Conservation (phyloP, 1,139 yeast genomes). For the Debaryomyces psychrophilus region DNA sequence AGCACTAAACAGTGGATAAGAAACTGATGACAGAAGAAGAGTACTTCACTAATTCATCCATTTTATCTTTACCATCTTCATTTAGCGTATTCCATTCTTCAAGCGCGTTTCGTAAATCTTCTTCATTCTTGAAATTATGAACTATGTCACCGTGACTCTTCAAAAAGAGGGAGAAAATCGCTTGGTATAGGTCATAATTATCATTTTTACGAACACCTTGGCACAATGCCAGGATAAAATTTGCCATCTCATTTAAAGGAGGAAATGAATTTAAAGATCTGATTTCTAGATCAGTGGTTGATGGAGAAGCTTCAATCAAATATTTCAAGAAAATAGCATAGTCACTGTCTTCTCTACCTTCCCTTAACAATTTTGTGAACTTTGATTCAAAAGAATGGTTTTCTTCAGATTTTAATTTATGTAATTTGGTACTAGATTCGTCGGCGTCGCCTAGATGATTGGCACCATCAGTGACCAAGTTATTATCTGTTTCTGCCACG, state of each 20-base stretch:
- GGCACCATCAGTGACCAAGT: slow-evolving; percentile 9
- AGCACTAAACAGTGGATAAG: slow-evolving; percentile 42
- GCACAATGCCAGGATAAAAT: slow-evolving; percentile 67
- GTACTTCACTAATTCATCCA: slow-evolving; percentile 76
- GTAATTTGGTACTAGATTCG: slow-evolving; percentile 30
- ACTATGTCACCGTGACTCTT: slow-evolving; percentile 84
- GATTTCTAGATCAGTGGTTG: slow-evolving; percentile 82
- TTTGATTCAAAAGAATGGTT: slow-evolving; percentile 60
- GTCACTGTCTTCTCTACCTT: slow-evolving; percentile 44
- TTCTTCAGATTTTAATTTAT: slow-evolving; percentile 29
- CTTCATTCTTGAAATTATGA: slow-evolving; percentile 46
- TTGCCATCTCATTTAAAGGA: slow-evolving; percentile 64
- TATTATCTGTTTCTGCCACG: slow-evolving; percentile 52
- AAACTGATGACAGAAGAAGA: slow-evolving; percentile 82
- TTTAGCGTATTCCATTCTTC: slow-evolving; percentile 54
- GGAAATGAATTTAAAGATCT: slow-evolving; percentile 72
- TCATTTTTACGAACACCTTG: slow-evolving; percentile 58
- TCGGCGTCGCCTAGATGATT: slow-evolving; percentile 19
- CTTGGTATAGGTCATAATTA: slow-evolving; percentile 74
- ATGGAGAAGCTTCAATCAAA: slow-evolving; percentile 70
- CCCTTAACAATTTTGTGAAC: slow-evolving; percentile 69
- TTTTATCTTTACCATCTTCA: slow-evolving; percentile 41
- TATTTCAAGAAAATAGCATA: slow-evolving; percentile 55
- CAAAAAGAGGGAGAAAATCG: slow-evolving; percentile 74
- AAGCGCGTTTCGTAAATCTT: slow-evolving; percentile 45